These are phyloP conservation scores for Aristolochia californica DNA, from an alignment of 164 flowering plant species.

Conservation along the genomic window DNA sequence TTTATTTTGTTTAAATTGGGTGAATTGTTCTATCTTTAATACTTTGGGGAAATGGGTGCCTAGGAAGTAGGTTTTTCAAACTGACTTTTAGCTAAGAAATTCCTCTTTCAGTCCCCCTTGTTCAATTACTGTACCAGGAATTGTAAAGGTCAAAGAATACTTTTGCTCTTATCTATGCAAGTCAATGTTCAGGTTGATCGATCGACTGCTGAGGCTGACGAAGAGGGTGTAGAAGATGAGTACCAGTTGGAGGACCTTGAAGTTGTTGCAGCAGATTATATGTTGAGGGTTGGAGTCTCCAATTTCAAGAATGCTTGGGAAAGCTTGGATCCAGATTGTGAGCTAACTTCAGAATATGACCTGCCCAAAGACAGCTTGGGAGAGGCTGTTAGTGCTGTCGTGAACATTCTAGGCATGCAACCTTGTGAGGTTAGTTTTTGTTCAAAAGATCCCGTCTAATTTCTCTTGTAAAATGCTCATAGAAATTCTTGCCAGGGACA, in stretches of 20 bases:
- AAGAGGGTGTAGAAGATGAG: conserved; percentile 94
- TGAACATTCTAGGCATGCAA: conserved; percentile 89
- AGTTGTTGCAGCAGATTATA: conserved; percentile 88
- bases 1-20: no score
- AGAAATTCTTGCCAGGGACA: no score
- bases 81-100: no score
- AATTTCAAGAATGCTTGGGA: conserved; percentile 99
- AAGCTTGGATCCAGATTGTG: conserved; percentile 65
- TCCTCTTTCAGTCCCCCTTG: neutral
- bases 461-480: no score
- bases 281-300: conserved; percentile 77
- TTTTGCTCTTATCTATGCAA: no score
- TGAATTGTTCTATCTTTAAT: no score
- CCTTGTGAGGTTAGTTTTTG: conserved; percentile 77
- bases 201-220: conserved; percentile 80
- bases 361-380: conserved; percentile 86
- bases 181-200: conserved; percentile 62
- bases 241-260: conserved; percentile 94
- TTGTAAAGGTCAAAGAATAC: neutral
- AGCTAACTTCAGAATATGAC: conserved; percentile 87
- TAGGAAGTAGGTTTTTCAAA: no score
- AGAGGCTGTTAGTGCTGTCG: conserved; percentile 82
- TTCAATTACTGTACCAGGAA: neutral
- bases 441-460: neutral
- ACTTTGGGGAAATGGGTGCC: no score